Conservation (phyloP, 2,329 filamentous ascomycete species). For the Elsinoe ampelina region DNA sequence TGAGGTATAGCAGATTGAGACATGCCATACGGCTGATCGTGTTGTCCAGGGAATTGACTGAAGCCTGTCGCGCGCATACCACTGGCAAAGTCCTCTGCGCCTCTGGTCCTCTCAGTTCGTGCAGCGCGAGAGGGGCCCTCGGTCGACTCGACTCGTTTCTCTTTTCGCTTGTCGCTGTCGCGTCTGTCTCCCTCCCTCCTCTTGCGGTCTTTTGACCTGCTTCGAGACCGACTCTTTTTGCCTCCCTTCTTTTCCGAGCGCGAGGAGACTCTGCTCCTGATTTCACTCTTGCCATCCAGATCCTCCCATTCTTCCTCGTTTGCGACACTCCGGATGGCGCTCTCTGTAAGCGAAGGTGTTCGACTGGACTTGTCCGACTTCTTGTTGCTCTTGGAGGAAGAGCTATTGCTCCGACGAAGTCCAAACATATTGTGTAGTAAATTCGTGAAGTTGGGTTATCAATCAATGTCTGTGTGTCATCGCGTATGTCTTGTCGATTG, state of each 20-base stretch:
- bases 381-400: conserved; percentile 21
- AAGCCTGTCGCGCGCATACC: conserved; percentile 18
- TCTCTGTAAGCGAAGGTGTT: conserved; percentile 26
- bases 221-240: conserved; percentile 24
- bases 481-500: background rate
- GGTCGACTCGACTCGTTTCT: conserved; percentile 11
- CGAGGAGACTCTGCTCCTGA: conserved; percentile 20
- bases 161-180: conserved; percentile 12
- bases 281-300: conserved; percentile 22
- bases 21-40: conserved; percentile 18
- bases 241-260: conserved; percentile 19
- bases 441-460: background rate
- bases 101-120: conserved; percentile 16
- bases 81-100: conserved; percentile 15
- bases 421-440: conserved; percentile 14
- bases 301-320: conserved; percentile 25
- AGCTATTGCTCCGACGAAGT: conserved; percentile 22
- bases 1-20: conserved; percentile 14
- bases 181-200: conserved; percentile 16
- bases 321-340: conserved; percentile 26
- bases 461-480: background rate
- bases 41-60: conserved; percentile 26
- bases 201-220: conserved; percentile 22
- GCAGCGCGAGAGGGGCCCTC: conserved; percentile 9
- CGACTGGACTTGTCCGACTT: background rate